Percentiles rank a stretch among this genome's conserved stretches.
phyloP scores from a whole-genome alignment of 108 stramenopile genomes.

The Cylindrotheca fusiformis region DNA sequence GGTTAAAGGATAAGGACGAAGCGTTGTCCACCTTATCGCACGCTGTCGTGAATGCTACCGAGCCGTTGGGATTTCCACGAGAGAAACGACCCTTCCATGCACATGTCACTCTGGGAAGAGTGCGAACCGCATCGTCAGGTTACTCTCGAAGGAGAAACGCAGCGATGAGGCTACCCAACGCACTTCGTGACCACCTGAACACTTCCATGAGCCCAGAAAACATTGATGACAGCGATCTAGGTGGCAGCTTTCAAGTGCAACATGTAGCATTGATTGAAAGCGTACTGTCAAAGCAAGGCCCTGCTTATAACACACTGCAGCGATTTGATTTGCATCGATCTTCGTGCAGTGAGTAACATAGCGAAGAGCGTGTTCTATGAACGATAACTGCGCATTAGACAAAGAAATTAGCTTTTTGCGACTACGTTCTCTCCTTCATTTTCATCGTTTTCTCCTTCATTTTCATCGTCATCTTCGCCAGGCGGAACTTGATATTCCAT shows the following conservation, averaged over 20 bases:
- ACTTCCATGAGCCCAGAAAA: neutral
- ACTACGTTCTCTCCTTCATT: constrained; percentile 6
- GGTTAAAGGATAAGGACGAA: neutral
- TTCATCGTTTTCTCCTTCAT: constrained; percentile 25
- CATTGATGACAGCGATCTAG: neutral
- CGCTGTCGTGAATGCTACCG: neutral
- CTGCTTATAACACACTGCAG: neutral
- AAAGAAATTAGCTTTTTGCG: too few species aligned
- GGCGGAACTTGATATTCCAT: constrained; percentile 81
- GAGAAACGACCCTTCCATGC: neutral
- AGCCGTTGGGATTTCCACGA: neutral
- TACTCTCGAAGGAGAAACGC: too few species aligned
- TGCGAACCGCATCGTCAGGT: too few species aligned
- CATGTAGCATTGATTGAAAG: neutral
- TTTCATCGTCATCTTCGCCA: constrained; percentile 47
- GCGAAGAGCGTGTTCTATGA: too few species aligned
- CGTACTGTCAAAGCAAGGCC: neutral
- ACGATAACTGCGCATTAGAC: too few species aligned
- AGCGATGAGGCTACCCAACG: neutral
- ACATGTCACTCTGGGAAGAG: neutral
- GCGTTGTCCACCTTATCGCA: neutral
- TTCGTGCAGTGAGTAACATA: too few species aligned
- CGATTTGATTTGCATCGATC: constrained; percentile 1
- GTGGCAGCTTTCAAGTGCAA: neutral
- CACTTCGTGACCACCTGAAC: neutral